Evolutionary conservation across 208 protist species (phyloP).

Genomic region (Strigomonas oncopelti): DNA sequence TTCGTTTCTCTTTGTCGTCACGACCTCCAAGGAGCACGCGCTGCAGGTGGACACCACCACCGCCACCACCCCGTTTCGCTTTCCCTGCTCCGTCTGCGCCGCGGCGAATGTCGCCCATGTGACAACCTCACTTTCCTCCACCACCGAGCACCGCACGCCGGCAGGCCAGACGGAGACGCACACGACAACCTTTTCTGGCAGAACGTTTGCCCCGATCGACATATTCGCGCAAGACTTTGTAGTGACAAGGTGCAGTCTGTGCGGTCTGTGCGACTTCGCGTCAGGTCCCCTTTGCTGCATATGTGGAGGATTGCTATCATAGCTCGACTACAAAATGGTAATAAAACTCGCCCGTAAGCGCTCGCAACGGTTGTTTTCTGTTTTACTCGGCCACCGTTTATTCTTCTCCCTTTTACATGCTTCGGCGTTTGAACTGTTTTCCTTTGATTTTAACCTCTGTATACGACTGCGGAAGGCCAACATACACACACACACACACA

Average conservation of each 20-base stretch:
- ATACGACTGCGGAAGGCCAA: too few species aligned
- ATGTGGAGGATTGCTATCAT: constrained; percentile 69
- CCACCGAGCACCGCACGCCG: background rate
- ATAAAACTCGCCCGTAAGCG: too few species aligned
- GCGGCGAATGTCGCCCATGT: background rate
- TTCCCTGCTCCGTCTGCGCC: constrained; percentile 66
- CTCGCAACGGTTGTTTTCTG: background rate
- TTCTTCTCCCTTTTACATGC: constrained; percentile 4
- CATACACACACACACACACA: background rate
- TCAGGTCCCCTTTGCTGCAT: constrained; percentile 59
- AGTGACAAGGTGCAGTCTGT: constrained; percentile 53
- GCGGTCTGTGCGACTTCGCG: constrained; percentile 61
- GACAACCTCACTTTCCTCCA: background rate
- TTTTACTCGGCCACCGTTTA: background rate
- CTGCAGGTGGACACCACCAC: background rate
- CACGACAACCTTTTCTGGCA: constrained; percentile 73
- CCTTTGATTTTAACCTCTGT: background rate
- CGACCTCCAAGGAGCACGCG: background rate
- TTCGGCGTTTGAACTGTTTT: background rate
- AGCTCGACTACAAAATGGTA: too few species aligned
- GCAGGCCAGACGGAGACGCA: constrained; percentile 29
- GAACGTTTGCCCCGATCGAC: constrained; percentile 62
- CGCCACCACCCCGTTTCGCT: background rate
- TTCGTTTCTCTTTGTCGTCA: background rate
- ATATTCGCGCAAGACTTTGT: constrained; percentile 55